Conservation (phyloP, 2,329 filamentous ascomycete species). For the Colletotrichum viniferum region DNA sequence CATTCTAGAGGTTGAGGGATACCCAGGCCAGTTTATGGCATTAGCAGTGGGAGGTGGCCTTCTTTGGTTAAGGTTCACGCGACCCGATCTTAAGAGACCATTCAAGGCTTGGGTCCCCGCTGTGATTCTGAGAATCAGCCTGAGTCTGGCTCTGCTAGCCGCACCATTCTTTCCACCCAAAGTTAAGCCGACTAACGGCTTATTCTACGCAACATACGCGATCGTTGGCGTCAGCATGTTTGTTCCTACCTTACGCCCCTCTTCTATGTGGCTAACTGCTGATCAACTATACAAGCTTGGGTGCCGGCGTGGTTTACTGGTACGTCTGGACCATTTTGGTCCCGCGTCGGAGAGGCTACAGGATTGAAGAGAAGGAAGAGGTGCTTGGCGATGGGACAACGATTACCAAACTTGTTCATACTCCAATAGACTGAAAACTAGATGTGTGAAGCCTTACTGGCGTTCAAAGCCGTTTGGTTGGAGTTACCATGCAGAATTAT, state of each 20-base stretch:
- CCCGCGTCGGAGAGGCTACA: conserved; percentile 63
- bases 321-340: conserved; percentile 67
- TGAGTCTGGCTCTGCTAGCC: conserved; percentile 60
- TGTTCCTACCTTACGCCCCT: conserved; percentile 31
- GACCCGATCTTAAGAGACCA: conserved; percentile 65
- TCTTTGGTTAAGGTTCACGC: conserved; percentile 61
- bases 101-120: conserved; percentile 70
- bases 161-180: conserved; percentile 68
- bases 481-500: rapidly evolving
- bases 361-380: conserved; percentile 64
- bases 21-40: conserved; percentile 65
- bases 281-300: conserved; percentile 47
- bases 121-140: conserved; percentile 56
- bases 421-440: neutral
- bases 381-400: conserved; percentile 70
- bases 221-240: conserved; percentile 58
- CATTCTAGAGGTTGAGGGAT: conserved; percentile 74
- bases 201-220: conserved; percentile 60
- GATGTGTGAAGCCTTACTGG: neutral
- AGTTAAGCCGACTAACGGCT: conserved; percentile 44
- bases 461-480: neutral
- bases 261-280: neutral
- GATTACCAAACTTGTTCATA: conserved; percentile 60
- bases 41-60: conserved; percentile 63
- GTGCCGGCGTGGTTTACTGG: conserved; percentile 70